Evolutionary conservation across 2,329 filamentous ascomycete genomes (phyloP).

Genomic region (Cytospora mali): DNA sequence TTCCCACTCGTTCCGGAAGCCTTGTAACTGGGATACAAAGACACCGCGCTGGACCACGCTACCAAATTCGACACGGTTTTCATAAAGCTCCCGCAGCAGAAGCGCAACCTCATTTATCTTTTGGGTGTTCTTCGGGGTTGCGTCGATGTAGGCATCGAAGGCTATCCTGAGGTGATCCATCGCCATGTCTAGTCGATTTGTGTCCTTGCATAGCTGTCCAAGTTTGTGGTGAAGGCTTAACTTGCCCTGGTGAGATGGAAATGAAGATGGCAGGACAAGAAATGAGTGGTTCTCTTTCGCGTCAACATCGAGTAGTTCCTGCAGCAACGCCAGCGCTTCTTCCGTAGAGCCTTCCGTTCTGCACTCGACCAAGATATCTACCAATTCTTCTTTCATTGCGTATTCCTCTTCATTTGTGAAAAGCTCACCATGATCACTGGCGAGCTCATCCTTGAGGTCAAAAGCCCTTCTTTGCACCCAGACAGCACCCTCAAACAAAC

Average conservation of each 20-base stretch:
- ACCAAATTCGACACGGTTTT: not conserved
- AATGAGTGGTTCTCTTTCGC: not conserved
- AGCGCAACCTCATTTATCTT: constrained; percentile 6
- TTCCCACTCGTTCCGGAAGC: constrained; percentile 11
- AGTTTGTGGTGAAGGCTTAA: constrained; percentile 13
- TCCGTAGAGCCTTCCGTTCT: not conserved
- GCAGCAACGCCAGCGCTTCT: constrained; percentile 4
- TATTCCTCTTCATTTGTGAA: not conserved
- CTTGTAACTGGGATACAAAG: constrained; percentile 5
- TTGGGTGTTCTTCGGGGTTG: not conserved
- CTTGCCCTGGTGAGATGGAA: not conserved
- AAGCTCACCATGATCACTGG: not conserved
- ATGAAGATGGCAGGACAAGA: not conserved
- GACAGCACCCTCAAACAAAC: constrained; percentile 11
- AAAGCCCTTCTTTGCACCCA: constrained; percentile 14
- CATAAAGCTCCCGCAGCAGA: constrained; percentile 9
- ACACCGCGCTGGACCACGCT: constrained; percentile 1
- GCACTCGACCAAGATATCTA: constrained; percentile 11
- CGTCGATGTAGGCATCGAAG: constrained; percentile 4
- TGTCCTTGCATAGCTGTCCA: constrained; percentile 21
- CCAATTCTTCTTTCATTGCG: constrained; percentile 11
- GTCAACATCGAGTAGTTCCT: not conserved
- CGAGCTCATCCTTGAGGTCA: constrained; percentile 6
- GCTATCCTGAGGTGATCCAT: constrained; percentile 7
- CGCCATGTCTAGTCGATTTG: not conserved